phyloP scores from a whole-genome alignment of 257 asterid species.

The Eucommia ulmoides region DNA sequence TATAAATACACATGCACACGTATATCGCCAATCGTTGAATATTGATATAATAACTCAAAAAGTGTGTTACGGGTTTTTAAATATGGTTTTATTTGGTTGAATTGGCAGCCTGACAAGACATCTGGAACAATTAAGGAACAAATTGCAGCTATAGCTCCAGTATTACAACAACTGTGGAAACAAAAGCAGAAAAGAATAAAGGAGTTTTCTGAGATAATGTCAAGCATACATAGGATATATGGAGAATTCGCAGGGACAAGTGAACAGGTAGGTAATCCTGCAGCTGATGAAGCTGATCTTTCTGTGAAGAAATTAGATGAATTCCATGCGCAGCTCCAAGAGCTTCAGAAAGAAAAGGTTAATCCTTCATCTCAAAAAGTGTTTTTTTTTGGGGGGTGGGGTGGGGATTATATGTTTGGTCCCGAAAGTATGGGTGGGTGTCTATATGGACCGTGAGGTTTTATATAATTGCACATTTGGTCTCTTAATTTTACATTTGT shows the following conservation, averaged over 20 bases:
- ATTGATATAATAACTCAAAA: too few relatives aligned
- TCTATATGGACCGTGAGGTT: too few relatives aligned
- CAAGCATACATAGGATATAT: conserved; percentile 68
- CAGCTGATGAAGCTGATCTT: conserved; percentile 73
- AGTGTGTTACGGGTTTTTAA: too few relatives aligned
- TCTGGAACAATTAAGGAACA: conserved; percentile 97
- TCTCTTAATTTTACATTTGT: too few relatives aligned
- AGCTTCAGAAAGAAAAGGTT: conserved; percentile 94
- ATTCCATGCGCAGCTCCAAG: conserved; percentile 73
- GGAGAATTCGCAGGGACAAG: conserved; percentile 71
- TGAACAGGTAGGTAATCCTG: conserved; percentile 46
- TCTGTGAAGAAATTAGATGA: conserved; percentile 71
- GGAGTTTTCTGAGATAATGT: conserved; percentile 80
- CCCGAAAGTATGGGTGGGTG: too few relatives aligned
- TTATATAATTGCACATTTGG: too few relatives aligned
- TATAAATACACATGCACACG: too few relatives aligned
- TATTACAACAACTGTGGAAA: conserved; percentile 69
- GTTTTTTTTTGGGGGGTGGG: too few relatives aligned
- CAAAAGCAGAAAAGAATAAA: conserved; percentile 75
- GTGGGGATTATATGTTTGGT: too few relatives aligned
- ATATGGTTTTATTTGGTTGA: background rate
- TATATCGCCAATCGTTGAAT: too few relatives aligned
- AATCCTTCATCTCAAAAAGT: too few relatives aligned
- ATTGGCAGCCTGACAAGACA: conserved; percentile 72
- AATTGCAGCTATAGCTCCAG: conserved; percentile 83